Evolutionary conservation across 495 filamentous ascomycete genomes (phyloP).

Genomic region (Talaromyces wortmannii): DNA sequence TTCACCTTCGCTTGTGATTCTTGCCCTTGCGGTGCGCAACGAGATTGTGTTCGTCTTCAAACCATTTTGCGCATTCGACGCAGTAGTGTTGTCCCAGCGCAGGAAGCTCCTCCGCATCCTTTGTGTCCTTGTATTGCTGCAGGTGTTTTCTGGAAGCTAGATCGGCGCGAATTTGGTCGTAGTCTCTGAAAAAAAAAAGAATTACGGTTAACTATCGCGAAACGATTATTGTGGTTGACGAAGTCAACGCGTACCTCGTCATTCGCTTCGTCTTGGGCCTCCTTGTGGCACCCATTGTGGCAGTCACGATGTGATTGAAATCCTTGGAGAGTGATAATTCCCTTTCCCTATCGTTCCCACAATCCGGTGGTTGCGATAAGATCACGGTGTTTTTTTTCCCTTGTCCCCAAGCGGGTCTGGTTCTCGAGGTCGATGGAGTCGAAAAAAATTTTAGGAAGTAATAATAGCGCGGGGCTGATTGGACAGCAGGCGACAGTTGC

Average conservation of each 20-base stretch:
- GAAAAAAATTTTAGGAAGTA: not conserved
- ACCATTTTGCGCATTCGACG: constrained; percentile 93
- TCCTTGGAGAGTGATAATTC: too few species aligned
- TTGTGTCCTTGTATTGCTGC: constrained; percentile 64
- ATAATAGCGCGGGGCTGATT: not conserved
- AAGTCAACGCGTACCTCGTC: constrained; percentile 39
- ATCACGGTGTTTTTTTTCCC: too few species aligned
- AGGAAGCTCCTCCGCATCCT: constrained; percentile 80
- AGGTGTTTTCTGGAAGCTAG: constrained; percentile 70
- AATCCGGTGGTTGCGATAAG: too few species aligned
- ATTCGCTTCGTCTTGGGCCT: constrained; percentile 52
- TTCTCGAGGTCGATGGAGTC: too few species aligned
- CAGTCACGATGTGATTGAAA: not conserved
- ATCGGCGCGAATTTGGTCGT: constrained; percentile 86
- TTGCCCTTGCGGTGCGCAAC: constrained; percentile 76
- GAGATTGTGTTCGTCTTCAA: constrained; percentile 77
- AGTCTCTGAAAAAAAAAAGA: constrained; percentile 46
- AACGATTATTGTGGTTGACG: not conserved
- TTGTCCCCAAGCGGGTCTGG: not conserved
- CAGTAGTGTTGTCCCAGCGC: constrained; percentile 81
- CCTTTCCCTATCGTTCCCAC: too few species aligned
- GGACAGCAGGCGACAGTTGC: not conserved
- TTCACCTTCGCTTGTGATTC: constrained; percentile 82
- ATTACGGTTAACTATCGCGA: not conserved
- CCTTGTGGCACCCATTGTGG: constrained; percentile 49